Evolutionary conservation across 2,329 filamentous ascomycete species (phyloP), one percentile per base, ranked within the genome.

Genomic region (Epichloe gansuensis): DNA sequence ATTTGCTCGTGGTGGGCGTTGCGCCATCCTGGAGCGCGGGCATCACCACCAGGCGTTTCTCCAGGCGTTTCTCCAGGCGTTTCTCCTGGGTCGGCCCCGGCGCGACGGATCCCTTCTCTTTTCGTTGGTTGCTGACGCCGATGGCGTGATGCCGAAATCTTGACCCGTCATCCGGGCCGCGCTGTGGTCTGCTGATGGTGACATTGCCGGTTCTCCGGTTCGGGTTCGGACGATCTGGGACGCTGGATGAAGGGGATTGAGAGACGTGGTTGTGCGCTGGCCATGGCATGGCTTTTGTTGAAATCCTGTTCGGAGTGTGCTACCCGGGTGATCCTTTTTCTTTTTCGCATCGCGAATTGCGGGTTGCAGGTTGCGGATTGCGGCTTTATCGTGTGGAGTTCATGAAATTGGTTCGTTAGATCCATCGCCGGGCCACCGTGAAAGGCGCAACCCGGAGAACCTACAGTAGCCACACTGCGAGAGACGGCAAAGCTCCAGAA

Each of bases 1-100:
- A 52, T 9, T 11, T 49, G 41, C 74, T 46, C 21, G 55, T 56
- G 17, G 51, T 35, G 21, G 55, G 54, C 3, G 13, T 25, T 6
- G 50, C 42, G 48, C 34, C 51, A 9, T 48, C 43, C 38, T 53
- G 46, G 39, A 52, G 35, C 12, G 46, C 35, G 3, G 53, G 46
- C 48, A 46, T 50, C 17, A 52, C 53, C 5, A 54, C 48, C 5
- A 21, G 31, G 17, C 35, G 42, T 17, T n/a, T 17, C 35, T 48
- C 35, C 38, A 21, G 31, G 17, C 35, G 42, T 17, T n/a, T 17
- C 35, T 48, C 35, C 38, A 21, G 17, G 17, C 17, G 17, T 21
- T 21, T 21, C 34, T 25, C 34, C 42, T 17, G 38, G 25, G 45
- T 8, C 7, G 42, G n/a, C 45, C 7, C 28, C 3, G 39, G 12